Percentiles rank a stretch among this genome's conserved stretches.
Evolutionary conservation across 768 basidiomycete species (phyloP).

Genomic region (Tylopilus rubrobrunneus): DNA sequence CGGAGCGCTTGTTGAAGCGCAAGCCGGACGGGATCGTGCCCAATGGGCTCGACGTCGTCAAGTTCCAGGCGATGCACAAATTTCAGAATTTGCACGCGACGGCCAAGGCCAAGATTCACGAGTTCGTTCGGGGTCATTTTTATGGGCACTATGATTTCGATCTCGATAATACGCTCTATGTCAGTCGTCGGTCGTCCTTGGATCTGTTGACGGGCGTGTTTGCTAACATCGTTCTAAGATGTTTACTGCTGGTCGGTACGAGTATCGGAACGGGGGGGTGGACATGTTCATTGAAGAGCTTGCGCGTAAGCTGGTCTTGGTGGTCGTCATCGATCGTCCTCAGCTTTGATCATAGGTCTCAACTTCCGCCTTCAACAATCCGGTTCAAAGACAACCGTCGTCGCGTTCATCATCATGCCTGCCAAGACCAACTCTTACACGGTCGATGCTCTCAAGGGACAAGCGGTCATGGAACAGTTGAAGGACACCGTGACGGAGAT

Average conservation of each 20-base stretch:
- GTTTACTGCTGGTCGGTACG: constrained; percentile 99
- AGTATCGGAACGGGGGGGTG: constrained; percentile 98
- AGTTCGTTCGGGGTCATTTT: constrained; percentile 96
- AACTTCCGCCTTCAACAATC: constrained; percentile 60
- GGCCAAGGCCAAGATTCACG: constrained; percentile 96
- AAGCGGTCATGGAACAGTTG: constrained; percentile 96
- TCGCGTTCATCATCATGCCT: constrained; percentile 99
- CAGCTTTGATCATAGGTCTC: constrained; percentile 34
- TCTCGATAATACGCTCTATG: constrained; percentile 86
- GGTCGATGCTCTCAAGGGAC: constrained; percentile 93
- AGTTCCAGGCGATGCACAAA: constrained; percentile 99
- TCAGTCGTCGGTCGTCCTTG: constrained; percentile 31
- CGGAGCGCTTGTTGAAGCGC: constrained; percentile 92
- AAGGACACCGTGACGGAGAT: constrained; percentile 95
- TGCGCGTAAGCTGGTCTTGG: constrained; percentile 57
- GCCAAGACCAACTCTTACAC: constrained; percentile 96
- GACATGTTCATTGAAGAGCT: constrained; percentile 99
- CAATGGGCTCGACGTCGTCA: constrained; percentile 97
- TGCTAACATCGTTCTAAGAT: constrained; percentile 46
- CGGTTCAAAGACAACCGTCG: constrained; percentile 77
- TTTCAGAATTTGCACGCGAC: constrained; percentile 94
- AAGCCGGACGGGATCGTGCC: constrained; percentile 97
- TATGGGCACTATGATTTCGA: constrained; percentile 98
- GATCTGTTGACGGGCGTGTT: background rate
- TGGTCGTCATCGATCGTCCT: background rate